Evolutionary conservation across 208 protist species (phyloP).

Genomic region (Naegleria lovaniensis): DNA sequence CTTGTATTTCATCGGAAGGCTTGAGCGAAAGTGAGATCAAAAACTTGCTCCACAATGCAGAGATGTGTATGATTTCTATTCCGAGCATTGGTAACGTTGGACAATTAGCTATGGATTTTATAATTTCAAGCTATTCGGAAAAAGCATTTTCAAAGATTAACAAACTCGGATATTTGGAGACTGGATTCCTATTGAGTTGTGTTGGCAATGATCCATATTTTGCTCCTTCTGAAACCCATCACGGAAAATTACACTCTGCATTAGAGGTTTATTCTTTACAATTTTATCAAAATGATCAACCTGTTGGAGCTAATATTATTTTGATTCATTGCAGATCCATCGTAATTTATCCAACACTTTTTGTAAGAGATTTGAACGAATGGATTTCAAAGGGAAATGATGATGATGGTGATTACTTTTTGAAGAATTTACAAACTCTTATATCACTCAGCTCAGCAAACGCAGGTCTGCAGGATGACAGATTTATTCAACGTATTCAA

Average conservation of each 20-base stretch:
- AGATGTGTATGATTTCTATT: not conserved
- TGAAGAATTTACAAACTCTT: not conserved
- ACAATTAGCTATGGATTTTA: conserved; percentile 20
- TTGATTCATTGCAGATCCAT: not conserved
- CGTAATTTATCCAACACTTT: not conserved
- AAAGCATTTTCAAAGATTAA: not conserved
- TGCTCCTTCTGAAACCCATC: not conserved
- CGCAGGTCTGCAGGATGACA: not conserved
- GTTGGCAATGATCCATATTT: conserved; percentile 18
- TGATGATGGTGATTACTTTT: not conserved
- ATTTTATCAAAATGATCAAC: not conserved
- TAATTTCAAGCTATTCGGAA: not conserved
- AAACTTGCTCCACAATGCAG: not conserved
- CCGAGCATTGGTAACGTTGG: conserved; percentile 8
- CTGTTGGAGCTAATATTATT: not conserved
- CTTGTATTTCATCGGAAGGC: not conserved
- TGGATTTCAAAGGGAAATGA: not conserved
- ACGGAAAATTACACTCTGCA: not conserved
- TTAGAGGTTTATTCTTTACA: not conserved
- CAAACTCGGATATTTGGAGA: not conserved
- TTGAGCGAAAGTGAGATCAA: not conserved
- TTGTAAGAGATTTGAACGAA: not conserved
- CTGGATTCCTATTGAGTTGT: not conserved
- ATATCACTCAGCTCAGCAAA: not conserved
- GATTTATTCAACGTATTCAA: not conserved